A percentile compares a stretch with the other conserved stretches of the same genome.
phyloP scores from a whole-genome alignment of 75 land plant genomes.

The Cunninghamia lanceolata region DNA sequence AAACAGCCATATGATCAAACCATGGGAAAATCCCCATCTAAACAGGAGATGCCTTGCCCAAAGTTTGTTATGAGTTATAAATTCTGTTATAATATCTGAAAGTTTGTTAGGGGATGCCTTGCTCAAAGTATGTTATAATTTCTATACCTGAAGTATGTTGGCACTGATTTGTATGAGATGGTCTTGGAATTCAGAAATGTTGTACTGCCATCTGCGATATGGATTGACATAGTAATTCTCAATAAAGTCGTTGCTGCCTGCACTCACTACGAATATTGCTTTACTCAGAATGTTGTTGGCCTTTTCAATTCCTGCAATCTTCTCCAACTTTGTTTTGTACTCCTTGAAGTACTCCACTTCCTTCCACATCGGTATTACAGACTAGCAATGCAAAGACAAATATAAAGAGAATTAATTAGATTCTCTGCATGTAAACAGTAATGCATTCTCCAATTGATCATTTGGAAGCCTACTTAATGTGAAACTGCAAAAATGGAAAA shows the following conservation, averaged over 20 bases:
- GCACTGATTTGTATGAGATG: slow-evolving; percentile 23
- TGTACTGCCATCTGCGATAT: slow-evolving; percentile 18
- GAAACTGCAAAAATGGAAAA: background rate
- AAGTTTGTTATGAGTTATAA: background rate
- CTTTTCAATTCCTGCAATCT: slow-evolving; percentile 16
- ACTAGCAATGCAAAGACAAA: slow-evolving; percentile 11
- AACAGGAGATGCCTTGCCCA: background rate
- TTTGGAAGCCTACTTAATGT: background rate
- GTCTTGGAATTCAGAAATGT: slow-evolving; percentile 21
- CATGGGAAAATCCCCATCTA: background rate
- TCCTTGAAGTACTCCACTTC: slow-evolving; percentile 45
- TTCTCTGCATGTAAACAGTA: background rate
- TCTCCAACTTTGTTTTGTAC: slow-evolving; percentile 18
- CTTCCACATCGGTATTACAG: slow-evolving; percentile 24
- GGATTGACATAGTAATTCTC: slow-evolving; percentile 30
- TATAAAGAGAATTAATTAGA: background rate
- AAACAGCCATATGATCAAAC: background rate
- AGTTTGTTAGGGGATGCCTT: background rate
- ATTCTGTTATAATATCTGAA: background rate
- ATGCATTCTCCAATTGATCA: too few species aligned
- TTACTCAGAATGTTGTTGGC: slow-evolving; percentile 16
- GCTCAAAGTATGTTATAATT: background rate
- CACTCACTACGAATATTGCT: slow-evolving; percentile 33
- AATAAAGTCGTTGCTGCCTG: slow-evolving; percentile 51
- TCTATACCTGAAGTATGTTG: slow-evolving; percentile 33